Conservation (phyloP, 208 protist genomes). For the Leptomonas pyrrhocoris region DNA sequence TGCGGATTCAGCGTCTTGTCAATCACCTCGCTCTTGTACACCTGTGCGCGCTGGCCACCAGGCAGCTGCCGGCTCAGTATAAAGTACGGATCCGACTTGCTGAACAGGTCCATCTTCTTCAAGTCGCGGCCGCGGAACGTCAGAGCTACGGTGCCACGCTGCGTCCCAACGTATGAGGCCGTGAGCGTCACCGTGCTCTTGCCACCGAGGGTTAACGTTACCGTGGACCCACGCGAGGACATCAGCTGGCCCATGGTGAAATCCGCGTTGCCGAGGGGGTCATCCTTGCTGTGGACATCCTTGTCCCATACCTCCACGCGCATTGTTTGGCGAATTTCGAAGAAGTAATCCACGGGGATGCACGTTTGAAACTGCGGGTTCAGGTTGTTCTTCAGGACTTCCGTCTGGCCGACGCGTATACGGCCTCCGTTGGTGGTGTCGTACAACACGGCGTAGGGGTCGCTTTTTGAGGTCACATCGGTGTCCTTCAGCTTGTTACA, state of each 20-base stretch:
- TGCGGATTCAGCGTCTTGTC: slow-evolving; percentile 42
- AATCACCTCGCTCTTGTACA: slow-evolving; percentile 40
- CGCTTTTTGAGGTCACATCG: slow-evolving; percentile 6
- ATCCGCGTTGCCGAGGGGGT: slow-evolving; percentile 33
- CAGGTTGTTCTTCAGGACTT: slow-evolving; percentile 34
- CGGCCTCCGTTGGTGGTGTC: background rate
- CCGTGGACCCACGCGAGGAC: slow-evolving; percentile 8
- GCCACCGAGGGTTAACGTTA: slow-evolving; percentile 22
- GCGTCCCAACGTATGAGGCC: slow-evolving; percentile 5
- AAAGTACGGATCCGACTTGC: slow-evolving; percentile 43
- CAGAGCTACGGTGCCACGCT: slow-evolving; percentile 21
- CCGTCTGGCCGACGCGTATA: background rate
- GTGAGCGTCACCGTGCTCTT: slow-evolving; percentile 39
- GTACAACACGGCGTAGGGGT: slow-evolving; percentile 7
- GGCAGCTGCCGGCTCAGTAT: slow-evolving; percentile 27
- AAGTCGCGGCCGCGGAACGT: slow-evolving; percentile 30
- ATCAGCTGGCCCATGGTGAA: slow-evolving; percentile 37
- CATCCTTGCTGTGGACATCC: slow-evolving; percentile 27
- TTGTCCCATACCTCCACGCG: slow-evolving; percentile 34
- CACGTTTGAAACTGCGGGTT: slow-evolving; percentile 42
- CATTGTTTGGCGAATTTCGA: slow-evolving; percentile 40
- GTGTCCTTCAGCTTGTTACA: slow-evolving; percentile 6
- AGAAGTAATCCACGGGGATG: slow-evolving; percentile 40
- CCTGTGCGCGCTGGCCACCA: slow-evolving; percentile 10
- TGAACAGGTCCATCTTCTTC: slow-evolving; percentile 50